phyloP scores from a whole-genome alignment of 345 rosid species.

The Salix brachista region DNA sequence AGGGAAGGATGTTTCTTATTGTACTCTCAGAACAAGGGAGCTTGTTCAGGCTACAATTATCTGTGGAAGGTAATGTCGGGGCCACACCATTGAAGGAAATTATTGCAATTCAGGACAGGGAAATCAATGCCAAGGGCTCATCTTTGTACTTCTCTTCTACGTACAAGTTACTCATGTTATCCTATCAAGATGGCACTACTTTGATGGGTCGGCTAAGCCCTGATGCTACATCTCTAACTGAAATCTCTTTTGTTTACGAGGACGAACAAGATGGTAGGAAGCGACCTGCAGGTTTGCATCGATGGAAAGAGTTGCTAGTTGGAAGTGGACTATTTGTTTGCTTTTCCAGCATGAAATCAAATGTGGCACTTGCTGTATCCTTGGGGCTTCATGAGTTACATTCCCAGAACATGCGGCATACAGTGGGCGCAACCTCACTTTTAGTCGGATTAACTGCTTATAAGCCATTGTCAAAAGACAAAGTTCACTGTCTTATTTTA shows the following conservation, averaged over 20 bases:
- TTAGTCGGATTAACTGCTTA: constrained; percentile 90
- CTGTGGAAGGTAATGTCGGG: constrained; percentile 71
- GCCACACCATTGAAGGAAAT: constrained; percentile 81
- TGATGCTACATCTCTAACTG: constrained; percentile 59
- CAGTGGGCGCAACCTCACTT: constrained; percentile 68
- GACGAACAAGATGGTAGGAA: constrained; percentile 70
- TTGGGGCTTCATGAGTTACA: constrained; percentile 51
- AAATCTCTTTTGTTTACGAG: constrained; percentile 68
- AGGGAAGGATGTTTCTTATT: constrained; percentile 72
- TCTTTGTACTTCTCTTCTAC: constrained; percentile 80
- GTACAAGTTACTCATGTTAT: constrained; percentile 68
- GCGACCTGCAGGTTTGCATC: constrained; percentile 75
- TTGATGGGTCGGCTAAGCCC: constrained; percentile 69
- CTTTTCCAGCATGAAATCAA: constrained; percentile 71
- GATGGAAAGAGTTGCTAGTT: constrained; percentile 78
- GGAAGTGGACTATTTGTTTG: constrained; percentile 79
- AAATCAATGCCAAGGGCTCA: constrained; percentile 68
- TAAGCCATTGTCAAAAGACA: constrained; percentile 91
- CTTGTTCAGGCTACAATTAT: constrained; percentile 72
- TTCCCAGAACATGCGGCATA: constrained; percentile 83
- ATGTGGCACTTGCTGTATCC: constrained; percentile 68
- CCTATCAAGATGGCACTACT: constrained; percentile 86
- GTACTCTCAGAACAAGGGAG: constrained; percentile 82
- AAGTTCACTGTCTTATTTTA: constrained; percentile 84
- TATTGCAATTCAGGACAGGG: constrained; percentile 55